phyloP scores from a whole-genome alignment of 129 eudicot genomes.

The Chrysanthemum lavandulifolium region DNA sequence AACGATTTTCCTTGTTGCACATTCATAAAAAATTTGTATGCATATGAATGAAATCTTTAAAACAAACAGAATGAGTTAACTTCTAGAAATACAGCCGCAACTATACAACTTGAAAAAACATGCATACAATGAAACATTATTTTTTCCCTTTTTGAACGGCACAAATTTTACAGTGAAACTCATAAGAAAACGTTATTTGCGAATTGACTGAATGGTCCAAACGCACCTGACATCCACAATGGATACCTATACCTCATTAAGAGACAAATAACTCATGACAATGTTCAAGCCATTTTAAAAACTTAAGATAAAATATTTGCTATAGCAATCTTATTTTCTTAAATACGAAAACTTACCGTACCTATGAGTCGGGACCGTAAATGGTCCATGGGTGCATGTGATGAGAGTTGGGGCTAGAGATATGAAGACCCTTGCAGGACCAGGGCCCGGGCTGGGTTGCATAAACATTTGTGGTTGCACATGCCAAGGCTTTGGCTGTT shows the following conservation, averaged over 20 bases:
- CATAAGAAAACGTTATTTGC: neutral
- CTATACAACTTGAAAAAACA: constrained; percentile 17
- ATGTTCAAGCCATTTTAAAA: neutral
- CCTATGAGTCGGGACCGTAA: constrained; percentile 20
- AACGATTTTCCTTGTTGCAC: no score
- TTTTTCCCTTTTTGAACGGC: no score
- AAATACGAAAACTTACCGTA: constrained; percentile 16
- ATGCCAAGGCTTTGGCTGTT: constrained; percentile 15
- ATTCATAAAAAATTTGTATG: no score
- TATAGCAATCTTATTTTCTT: constrained; percentile 1
- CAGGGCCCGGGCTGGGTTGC: constrained; percentile 30
- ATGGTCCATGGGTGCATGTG: constrained; percentile 45
- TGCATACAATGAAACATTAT: neutral
- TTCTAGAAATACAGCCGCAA: neutral
- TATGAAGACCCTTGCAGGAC: constrained; percentile 31
- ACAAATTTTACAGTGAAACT: no score
- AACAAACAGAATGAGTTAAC: no score
- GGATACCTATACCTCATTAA: constrained; percentile 21
- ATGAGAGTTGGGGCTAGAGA: constrained; percentile 17
- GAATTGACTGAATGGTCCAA: constrained; percentile 36
- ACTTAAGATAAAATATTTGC: neutral
- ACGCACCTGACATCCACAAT: constrained; percentile 39
- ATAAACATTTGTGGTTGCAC: constrained; percentile 34
- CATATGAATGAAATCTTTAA: no score
- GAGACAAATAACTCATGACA: constrained; percentile 19